These are phyloP conservation scores for Pestalotiopsis sp. DNA, from an alignment of 2,329 filamentous ascomycete genomes.

Conservation along the genomic window DNA sequence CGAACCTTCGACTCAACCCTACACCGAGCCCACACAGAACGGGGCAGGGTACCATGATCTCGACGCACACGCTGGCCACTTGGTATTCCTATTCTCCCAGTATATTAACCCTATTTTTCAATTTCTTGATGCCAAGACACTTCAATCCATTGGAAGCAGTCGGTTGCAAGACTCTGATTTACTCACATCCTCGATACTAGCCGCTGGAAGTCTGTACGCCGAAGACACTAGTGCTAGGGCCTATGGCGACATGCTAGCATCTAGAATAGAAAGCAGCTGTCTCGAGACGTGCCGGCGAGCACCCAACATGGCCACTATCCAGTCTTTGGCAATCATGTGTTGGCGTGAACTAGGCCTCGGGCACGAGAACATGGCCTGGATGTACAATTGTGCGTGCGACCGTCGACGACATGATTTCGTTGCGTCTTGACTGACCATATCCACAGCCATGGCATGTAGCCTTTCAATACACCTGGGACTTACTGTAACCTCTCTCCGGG, in stretches of 20 bases:
- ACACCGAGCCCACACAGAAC: background rate
- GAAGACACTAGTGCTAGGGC: background rate
- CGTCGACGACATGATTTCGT: background rate
- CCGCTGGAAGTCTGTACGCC: background rate
- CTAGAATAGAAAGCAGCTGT: background rate
- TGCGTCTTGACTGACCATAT: background rate
- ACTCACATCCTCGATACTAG: background rate
- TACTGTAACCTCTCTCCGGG: background rate
- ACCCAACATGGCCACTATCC: background rate
- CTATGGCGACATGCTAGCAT: background rate
- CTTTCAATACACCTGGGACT: background rate
- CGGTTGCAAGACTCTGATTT: background rate
- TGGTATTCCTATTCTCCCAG: background rate
- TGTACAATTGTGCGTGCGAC: background rate
- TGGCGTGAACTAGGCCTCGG: background rate
- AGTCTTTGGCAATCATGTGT: background rate
- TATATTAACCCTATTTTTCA: background rate
- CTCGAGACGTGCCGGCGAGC: background rate
- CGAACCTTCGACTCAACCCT: background rate
- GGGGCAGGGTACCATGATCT: background rate
- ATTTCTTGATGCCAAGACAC: background rate
- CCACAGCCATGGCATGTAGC: background rate
- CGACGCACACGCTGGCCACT: background rate
- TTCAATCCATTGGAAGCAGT: background rate
- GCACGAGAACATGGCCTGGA: background rate